phyloP scores from a whole-genome alignment of 805 yeast genomes.

The Kodamaea leandrae region DNA sequence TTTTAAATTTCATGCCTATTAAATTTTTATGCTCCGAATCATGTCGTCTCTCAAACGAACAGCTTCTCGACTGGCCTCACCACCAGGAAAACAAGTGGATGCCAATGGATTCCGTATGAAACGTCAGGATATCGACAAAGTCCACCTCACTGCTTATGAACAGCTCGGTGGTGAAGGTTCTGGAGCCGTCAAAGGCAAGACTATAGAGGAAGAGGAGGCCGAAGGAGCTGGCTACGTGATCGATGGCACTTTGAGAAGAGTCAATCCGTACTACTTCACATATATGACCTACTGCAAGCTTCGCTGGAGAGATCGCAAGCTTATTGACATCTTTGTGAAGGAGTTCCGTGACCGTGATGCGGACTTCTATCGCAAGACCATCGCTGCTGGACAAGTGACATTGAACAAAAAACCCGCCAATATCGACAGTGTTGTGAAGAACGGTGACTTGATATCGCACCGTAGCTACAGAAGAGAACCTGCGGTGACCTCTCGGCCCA shows the following conservation, averaged over 20 bases:
- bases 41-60: conserved; percentile 1
- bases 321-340: conserved; percentile 73
- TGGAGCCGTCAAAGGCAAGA: conserved; percentile 20
- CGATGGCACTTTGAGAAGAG: conserved; percentile 63
- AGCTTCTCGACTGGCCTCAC: background rate
- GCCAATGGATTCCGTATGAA: conserved; percentile 47
- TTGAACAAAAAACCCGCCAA: conserved; percentile 66
- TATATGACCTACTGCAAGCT: conserved; percentile 87
- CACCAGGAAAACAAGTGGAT: conserved; percentile 29
- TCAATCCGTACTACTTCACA: conserved; percentile 84
- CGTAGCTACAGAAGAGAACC: conserved; percentile 89
- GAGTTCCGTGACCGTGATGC: conserved; percentile 83
- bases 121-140: conserved; percentile 44
- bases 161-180: conserved; percentile 35
- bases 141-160: conserved; percentile 39
- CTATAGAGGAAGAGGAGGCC: conserved; percentile 53
- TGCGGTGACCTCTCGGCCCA: conserved; percentile 59
- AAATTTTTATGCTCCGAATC: background rate
- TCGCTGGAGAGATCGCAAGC: conserved; percentile 84
- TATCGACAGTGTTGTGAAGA: conserved; percentile 61
- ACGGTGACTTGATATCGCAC: conserved; percentile 83
- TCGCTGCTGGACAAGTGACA: conserved; percentile 63
- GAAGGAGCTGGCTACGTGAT: conserved; percentile 56
- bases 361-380: conserved; percentile 55
- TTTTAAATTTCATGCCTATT: too few species aligned